A percentile compares a stretch with the other conserved stretches of the same genome.
Conservation (phyloP, 2,329 filamentous ascomycete genomes). For the Pestalotiopsis sp. region DNA sequence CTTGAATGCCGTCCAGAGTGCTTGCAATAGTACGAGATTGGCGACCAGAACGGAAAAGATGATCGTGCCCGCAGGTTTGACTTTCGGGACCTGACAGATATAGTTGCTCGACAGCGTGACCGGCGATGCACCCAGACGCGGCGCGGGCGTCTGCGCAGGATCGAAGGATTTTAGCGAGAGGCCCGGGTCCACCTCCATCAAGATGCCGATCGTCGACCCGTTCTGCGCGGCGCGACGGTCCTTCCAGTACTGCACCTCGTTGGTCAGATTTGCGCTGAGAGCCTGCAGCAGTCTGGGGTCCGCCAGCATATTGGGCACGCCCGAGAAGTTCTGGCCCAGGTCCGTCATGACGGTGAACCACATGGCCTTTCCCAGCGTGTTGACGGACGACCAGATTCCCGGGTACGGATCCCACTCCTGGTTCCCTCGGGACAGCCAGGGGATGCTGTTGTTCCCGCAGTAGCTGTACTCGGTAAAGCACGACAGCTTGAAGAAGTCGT, state of each 20-base stretch:
- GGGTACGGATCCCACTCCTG: conserved; percentile 10
- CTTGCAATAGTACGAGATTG: conserved; percentile 19
- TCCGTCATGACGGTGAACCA: conserved; percentile 20
- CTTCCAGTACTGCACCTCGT: conserved; percentile 14
- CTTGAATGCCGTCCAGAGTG: conserved; percentile 19
- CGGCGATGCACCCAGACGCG: not conserved
- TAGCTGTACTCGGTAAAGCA: conserved; percentile 14
- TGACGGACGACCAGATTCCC: conserved; percentile 14
- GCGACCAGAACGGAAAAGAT: conserved; percentile 18
- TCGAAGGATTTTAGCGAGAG: not conserved
- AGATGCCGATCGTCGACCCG: not conserved
- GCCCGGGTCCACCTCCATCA: not conserved
- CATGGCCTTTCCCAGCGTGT: conserved; percentile 18
- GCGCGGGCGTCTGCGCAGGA: not conserved
- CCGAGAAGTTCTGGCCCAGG: conserved; percentile 16
- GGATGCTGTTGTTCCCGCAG: conserved; percentile 12
- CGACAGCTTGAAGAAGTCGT: conserved; percentile 17
- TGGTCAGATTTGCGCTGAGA: conserved; percentile 19
- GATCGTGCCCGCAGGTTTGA: conserved; percentile 16
- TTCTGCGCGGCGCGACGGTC: not conserved
- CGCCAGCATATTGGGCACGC: conserved; percentile 19
- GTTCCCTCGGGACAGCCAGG: conserved; percentile 2
- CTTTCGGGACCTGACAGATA: conserved; percentile 19
- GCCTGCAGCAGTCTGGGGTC: conserved; percentile 18
- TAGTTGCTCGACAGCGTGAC: conserved; percentile 13